These are phyloP conservation scores for Pelargonium australe DNA, from an alignment of 441 rosid species.

Conservation along the genomic window DNA sequence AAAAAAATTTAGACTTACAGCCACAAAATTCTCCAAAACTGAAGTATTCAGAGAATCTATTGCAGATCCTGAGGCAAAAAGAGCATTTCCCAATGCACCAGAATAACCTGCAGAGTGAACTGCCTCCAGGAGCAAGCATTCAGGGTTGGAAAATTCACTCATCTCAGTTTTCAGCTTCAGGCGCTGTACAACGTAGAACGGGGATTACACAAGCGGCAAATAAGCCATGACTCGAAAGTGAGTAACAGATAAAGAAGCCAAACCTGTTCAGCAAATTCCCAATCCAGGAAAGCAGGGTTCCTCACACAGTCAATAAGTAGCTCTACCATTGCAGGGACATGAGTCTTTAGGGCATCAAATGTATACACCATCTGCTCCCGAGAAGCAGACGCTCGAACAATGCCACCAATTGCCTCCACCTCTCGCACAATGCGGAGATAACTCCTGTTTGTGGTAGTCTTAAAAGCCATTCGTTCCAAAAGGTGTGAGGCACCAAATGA, in stretches of 20 bases:
- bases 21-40: conserved; percentile 63
- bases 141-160: conserved; percentile 57
- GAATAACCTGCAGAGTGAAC: conserved; percentile 75
- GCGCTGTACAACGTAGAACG: conserved; percentile 34
- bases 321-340: conserved; percentile 85
- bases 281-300: conserved; percentile 83
- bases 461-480: conserved; percentile 90
- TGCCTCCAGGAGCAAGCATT: conserved; percentile 74
- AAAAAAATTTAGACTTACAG: conserved; percentile 39
- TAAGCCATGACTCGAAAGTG: not conserved
- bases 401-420: conserved; percentile 89
- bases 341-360: conserved; percentile 81
- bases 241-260: conserved; percentile 5
- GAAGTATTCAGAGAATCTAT: conserved; percentile 44
- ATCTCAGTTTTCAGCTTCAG: conserved; percentile 60
- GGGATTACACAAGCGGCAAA: not conserved
- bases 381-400: conserved; percentile 70
- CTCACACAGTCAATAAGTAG: conserved; percentile 76
- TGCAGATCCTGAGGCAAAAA: conserved; percentile 63
- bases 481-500: conserved; percentile 79
- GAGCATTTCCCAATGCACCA: conserved; percentile 80
- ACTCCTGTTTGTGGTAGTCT: conserved; percentile 67
- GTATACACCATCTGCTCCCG: conserved; percentile 87
- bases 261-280: conserved; percentile 95
- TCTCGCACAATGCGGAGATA: conserved; percentile 78